Evolutionary conservation across 2,329 filamentous ascomycete species (phyloP).

Genomic region (Trichoderma oligosporum): DNA sequence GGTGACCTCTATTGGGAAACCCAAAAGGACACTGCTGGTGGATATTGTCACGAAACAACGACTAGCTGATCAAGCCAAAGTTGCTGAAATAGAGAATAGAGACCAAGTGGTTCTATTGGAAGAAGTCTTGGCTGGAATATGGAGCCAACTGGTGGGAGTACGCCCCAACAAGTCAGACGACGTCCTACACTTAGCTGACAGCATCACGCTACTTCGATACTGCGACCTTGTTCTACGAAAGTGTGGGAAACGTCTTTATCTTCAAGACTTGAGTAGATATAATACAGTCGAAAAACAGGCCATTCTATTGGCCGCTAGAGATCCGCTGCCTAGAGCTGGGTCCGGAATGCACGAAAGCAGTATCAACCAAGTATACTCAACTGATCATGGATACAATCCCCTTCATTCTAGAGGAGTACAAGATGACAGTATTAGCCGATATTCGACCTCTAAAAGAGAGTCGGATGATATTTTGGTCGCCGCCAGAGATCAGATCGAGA

Average conservation of each 20-base stretch:
- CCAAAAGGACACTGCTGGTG: slow-evolving; percentile 40
- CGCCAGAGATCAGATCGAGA: slow-evolving; percentile 14
- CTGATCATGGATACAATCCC: background rate
- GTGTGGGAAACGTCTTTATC: slow-evolving; percentile 31
- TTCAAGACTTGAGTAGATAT: slow-evolving; percentile 34
- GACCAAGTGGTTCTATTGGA: slow-evolving; percentile 17
- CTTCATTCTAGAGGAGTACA: background rate
- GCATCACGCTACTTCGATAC: slow-evolving; percentile 38
- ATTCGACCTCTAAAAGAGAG: background rate
- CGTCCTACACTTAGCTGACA: slow-evolving; percentile 33
- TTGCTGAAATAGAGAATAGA: background rate
- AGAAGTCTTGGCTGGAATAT: slow-evolving; percentile 26
- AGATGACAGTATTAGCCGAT: background rate
- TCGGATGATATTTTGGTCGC: slow-evolving; percentile 5
- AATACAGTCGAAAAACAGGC: slow-evolving; percentile 35
- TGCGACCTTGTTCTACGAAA: slow-evolving; percentile 32
- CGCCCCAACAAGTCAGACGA: slow-evolving; percentile 27
- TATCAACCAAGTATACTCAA: background rate
- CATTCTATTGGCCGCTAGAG: slow-evolving; percentile 23
- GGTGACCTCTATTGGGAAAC: slow-evolving; percentile 42
- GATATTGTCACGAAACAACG: slow-evolving; percentile 23
- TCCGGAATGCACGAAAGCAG: too few relatives aligned
- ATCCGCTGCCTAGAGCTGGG: background rate
- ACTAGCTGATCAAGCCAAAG: background rate
- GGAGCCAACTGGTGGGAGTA: slow-evolving; percentile 32